Evolutionary conservation across 202 grass and related monocot genomes (phyloP).

Genomic region (Brachypodium distachyon): DNA sequence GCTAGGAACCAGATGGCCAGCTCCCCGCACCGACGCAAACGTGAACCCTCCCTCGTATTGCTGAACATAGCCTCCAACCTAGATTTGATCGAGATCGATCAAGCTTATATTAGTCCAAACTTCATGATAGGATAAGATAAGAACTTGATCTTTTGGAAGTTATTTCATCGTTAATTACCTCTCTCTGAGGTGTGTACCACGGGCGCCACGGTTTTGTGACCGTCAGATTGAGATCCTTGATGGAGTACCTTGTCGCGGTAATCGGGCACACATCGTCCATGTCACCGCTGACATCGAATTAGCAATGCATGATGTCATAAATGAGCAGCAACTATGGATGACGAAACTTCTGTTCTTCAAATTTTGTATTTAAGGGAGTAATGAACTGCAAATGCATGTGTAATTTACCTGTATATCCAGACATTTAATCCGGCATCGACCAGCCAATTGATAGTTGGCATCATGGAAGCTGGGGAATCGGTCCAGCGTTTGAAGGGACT

Average conservation of each 20-base stretch:
- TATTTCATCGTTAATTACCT: slow-evolving; percentile 20
- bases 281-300: slow-evolving; percentile 31
- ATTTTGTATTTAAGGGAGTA: not conserved
- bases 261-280: slow-evolving; percentile 44
- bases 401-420: slow-evolving; percentile 47
- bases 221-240: slow-evolving; percentile 33
- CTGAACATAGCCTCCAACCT: slow-evolving; percentile 38
- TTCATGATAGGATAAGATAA: not conserved
- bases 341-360: too few relatives aligned
- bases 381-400: not conserved
- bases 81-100: not conserved
- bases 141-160: not conserved
- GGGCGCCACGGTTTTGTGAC: slow-evolving; percentile 45
- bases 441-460: slow-evolving; percentile 37
- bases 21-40: slow-evolving; percentile 5
- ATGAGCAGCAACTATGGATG: not conserved
- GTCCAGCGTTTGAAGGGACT: not conserved
- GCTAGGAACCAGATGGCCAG: slow-evolving; percentile 24
- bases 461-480: slow-evolving; percentile 9
- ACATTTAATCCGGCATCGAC: slow-evolving; percentile 29
- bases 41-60: slow-evolving; percentile 19
- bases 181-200: slow-evolving; percentile 40
- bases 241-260: slow-evolving; percentile 43
- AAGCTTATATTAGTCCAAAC: not conserved
- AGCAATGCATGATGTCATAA: not conserved